Evolutionary conservation across 2,329 filamentous ascomycete species (phyloP), one percentile per base, ranked within the genome.

Genomic region (Trichoderma endophyticum): DNA sequence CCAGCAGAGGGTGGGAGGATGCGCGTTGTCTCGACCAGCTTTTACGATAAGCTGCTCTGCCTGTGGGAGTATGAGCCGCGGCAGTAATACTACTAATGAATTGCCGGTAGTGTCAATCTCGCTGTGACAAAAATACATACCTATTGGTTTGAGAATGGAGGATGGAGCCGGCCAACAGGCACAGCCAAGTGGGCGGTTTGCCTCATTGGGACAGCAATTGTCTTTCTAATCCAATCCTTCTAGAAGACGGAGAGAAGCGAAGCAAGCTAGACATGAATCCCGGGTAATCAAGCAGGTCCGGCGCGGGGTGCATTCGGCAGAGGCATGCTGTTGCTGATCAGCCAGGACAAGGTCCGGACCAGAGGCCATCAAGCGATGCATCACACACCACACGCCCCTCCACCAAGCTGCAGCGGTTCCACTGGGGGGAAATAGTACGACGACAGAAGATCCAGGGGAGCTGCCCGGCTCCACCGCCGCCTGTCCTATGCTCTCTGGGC

Each of bases 41-140:
- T 94, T 76, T 94, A 94, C 75, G 92, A 94, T 80, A 89, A 86
- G 77, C 79, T 91, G 60, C 77, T 94, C 36, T 93, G 91, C 79
- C 76, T 93, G 1, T 95, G 92, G 92, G 80, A 84, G 57, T 80
- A 77, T 70, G 71, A 74, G 36, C 67, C 72, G 5, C 32, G 18
- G 51, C 32, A 15, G 34, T 56, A 63, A 63, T 57, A 59, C 43
- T 39, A 70, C 39, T 43, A 54, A 48, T 24, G 24, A 32, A 71
- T 64, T 64, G 32, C 15, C 11, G 6, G 28, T 36, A 11, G 11
- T 28, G 57, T 12, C 56, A 32, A 34, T 11, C n/a, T 18, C 39
- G 21, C 26, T 4, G 57, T 62, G 57, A 62, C 6, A 39, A 62
- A 34, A 54, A 43, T 43, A 43, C 39, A 43, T 43, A 9, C 39